Evolutionary conservation across 176 grass and related monocot genomes (phyloP), one percentile per base, ranked within the genome.

Genomic region (Carex pumila): DNA sequence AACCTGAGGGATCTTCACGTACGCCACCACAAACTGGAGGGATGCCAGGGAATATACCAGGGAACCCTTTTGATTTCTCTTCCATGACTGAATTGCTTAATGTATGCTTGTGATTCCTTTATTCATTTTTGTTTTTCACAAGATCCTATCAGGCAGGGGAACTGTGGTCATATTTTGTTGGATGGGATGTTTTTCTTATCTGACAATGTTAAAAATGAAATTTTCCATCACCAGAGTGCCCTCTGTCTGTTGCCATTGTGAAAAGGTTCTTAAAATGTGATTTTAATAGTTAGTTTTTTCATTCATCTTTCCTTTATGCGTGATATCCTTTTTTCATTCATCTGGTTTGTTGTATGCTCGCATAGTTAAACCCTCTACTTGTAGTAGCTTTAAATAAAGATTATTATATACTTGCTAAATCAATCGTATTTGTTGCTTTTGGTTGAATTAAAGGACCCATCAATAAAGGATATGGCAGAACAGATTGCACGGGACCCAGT

Each of bases 391-490:
- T 52, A 0, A 15, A 19, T 50, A 34, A 60, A 30, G 43, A 73
- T 79, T 54, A 1, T 43, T 81, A 52, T 30, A 71, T 22, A 70
- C 30, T 72, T 81, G 9, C 37, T 80, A 18, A 68, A 13, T 80
- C 66, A 32, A n/a, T 66, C 57, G 7, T 65, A 43, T 30, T 36
- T 47, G 67, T 43, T 50, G n/a, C 60, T 65, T 64, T 18, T 89
- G 34, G 34, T 89, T 61, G 19, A 52, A 81, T 62, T 79, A 25
- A 74, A 97, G 92, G 95, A 97, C 85, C 95, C 95, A 85, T 91
- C 90, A 43, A 94, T 97, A 85, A 94, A 91, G 87, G 92, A 97
- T 86, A 97, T 92, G 95, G 92, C 90, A 2, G 95, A 94, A 47
- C 92, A 97, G 87, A 97, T 97, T 75, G 90, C 95, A 56, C 87